Evolutionary conservation across 345 rosid genomes (phyloP).

Genomic region (Cardiospermum halicacabum): DNA sequence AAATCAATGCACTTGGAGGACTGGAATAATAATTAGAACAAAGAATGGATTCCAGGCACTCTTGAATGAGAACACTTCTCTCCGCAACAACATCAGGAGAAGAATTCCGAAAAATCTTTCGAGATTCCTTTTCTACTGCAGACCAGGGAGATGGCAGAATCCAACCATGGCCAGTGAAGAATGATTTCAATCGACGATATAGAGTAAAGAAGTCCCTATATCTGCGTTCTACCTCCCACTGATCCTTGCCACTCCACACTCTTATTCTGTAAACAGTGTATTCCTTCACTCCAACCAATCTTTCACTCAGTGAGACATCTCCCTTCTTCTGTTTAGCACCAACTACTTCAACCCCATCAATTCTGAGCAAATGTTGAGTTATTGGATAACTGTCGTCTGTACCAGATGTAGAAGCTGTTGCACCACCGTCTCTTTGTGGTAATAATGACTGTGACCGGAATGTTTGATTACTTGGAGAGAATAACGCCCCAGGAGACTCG

Average conservation of each 20-base stretch:
- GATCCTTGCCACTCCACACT: conserved; percentile 72
- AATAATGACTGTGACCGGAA: conserved; percentile 44
- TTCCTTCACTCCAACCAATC: conserved; percentile 93
- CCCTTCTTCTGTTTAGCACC: conserved; percentile 95
- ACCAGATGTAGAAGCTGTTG: conserved; percentile 70
- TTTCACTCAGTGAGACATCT: conserved; percentile 85
- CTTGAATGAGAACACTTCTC: conserved; percentile 85
- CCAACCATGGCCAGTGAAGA: conserved; percentile 75
- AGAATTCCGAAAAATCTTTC: conserved; percentile 75
- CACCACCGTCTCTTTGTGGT: conserved; percentile 71
- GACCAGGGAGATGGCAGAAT: conserved; percentile 83
- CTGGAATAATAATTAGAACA: conserved; percentile 48
- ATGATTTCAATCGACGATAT: conserved; percentile 70
- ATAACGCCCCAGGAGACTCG: conserved; percentile 65
- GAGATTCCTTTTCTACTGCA: conserved; percentile 73
- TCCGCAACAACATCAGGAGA: conserved; percentile 79
- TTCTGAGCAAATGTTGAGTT: conserved; percentile 33
- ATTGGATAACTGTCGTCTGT: conserved; percentile 36
- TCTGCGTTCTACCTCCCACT: conserved; percentile 92
- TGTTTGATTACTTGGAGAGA: conserved; percentile 45
- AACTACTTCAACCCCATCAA: conserved; percentile 78
- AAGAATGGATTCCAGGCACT: conserved; percentile 67
- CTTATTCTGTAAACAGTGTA: conserved; percentile 76
- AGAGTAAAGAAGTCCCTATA: conserved; percentile 89
- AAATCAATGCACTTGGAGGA: conserved; percentile 59